A percentile compares a stretch with the other conserved stretches of the same genome.
Conservation (phyloP, 148 eudicot species). For the Suaeda aralocaspica region DNA sequence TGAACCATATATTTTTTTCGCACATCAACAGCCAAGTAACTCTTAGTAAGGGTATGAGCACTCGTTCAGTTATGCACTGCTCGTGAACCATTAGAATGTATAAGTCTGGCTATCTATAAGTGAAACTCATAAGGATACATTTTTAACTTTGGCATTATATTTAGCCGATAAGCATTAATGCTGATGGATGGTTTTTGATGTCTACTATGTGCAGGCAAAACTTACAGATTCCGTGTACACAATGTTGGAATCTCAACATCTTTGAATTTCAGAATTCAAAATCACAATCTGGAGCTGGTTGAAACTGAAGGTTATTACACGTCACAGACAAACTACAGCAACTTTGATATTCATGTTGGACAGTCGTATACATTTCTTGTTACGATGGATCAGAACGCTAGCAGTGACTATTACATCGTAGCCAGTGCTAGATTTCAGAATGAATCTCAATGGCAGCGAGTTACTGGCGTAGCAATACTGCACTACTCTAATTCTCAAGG, state of each 20-base stretch:
- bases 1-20: too few relatives aligned
- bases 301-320: conserved; percentile 94
- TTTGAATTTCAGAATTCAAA: conserved; percentile 85
- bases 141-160: not conserved
- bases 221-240: conserved; percentile 81
- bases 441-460: conserved; percentile 71
- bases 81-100: not conserved
- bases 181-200: conserved; percentile 8
- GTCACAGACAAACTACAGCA: conserved; percentile 57
- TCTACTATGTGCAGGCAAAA: conserved; percentile 54
- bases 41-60: too few relatives aligned
- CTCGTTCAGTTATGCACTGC: too few relatives aligned
- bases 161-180: not conserved
- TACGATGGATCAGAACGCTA: conserved; percentile 97
- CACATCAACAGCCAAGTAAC: too few relatives aligned
- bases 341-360: conserved; percentile 89
- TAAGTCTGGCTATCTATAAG: too few relatives aligned
- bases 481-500: conserved; percentile 90
- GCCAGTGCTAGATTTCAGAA: conserved; percentile 91
- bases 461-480: conserved; percentile 88
- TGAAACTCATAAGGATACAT: not conserved
- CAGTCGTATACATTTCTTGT: conserved; percentile 91
- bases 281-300: conserved; percentile 65
- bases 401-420: conserved; percentile 86
- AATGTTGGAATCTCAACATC: conserved; percentile 83